A percentile compares a stretch with the other conserved stretches of the same genome.
Evolutionary conservation across 176 grass and related monocot genomes (phyloP).

Genomic region (Eremochloa ophiuroides): DNA sequence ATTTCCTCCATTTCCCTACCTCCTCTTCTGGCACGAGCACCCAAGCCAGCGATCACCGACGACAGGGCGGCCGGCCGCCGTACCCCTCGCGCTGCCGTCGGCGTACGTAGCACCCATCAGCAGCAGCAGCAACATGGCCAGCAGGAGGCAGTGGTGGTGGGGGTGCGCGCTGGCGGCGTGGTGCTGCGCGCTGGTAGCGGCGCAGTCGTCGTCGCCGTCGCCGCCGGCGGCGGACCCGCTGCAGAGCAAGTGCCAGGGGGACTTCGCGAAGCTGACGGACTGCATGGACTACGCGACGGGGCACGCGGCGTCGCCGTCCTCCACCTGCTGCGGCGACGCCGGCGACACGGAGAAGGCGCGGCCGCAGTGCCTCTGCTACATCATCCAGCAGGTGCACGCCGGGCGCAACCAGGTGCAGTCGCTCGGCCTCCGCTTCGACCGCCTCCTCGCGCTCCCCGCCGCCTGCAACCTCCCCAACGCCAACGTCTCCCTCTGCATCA

Average conservation of each 20-base stretch:
- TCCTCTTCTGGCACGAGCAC: background rate
- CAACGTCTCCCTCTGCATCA: slow-evolving; percentile 68
- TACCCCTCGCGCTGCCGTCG: no score
- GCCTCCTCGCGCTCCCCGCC: slow-evolving; percentile 49
- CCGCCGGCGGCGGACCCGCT: slow-evolving; percentile 28
- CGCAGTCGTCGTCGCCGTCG: background rate
- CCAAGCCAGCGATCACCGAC: background rate
- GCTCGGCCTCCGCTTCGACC: slow-evolving; percentile 52
- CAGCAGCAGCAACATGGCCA: no score
- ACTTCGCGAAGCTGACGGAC: slow-evolving; percentile 47
- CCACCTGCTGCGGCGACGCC: slow-evolving; percentile 52
- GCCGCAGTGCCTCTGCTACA: slow-evolving; percentile 68
- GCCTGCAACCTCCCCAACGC: slow-evolving; percentile 56
- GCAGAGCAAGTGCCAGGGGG: slow-evolving; percentile 49
- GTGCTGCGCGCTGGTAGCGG: background rate
- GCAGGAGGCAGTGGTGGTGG: background rate
- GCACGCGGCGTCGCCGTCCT: slow-evolving; percentile 42
- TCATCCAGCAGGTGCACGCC: slow-evolving; percentile 70
- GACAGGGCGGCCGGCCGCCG: background rate
- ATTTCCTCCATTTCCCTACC: background rate
- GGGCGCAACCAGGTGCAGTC: slow-evolving; percentile 44
- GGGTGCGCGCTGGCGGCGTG: background rate
- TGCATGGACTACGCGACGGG: slow-evolving; percentile 77
- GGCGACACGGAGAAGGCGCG: slow-evolving; percentile 29
- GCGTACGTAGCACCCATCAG: no score